Base-by-base conservation (phyloP, 352 stramenopile species). In the Aphanomyces astaci region DNA sequence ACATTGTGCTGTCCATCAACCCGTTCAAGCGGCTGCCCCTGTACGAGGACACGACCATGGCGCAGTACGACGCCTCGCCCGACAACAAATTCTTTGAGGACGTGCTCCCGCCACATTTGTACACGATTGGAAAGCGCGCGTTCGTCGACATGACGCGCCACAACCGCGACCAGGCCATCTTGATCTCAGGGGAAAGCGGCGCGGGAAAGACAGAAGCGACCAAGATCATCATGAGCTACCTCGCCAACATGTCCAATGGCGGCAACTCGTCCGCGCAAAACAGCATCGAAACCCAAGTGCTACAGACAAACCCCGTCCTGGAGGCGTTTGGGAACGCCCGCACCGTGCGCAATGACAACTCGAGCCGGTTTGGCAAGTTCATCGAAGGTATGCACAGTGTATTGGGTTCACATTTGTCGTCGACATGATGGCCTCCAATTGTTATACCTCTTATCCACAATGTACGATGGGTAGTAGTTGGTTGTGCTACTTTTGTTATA, bases 221-320 rank as follows among this genome's bases (percentile, higher is more conserved):
- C 43, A 96, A 96, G 81, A 89, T 92, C 72, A 91, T 96, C 49
- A 93, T 96, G 83, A 87, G 84, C 39, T 96, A 94, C 76, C 88
- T 94, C 64, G 85, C 86, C 25, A 70, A 83, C 68, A 90, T 80
- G 22, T 91, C 63, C 25, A n/a, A 63, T 25, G n/a, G 52, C n/a
- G 25, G 45, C 24, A 56, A 65, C 25, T 68, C 67, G 7, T 27
- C 28, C 36, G 5, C 13, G 40, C 19, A 76, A 19, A 10, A 43
- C 53, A 24, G 81, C 7, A 93, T 96, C 57, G 86, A 92, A 63
- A 74, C 79, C 28, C 87, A 96, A 72, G 86, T 98, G 40, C 76
- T 97, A 40, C 86, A 95, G 72, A 92, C 90, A 0, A 96, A 96
- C 63, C 88, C 88, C 13, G 94, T 97, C 62, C 72, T 97, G 25